Percentiles rank a stretch among this genome's conserved stretches.
These are phyloP conservation scores for Curvularia sp. DNA, from an alignment of 2,329 filamentous ascomycete species.

Conservation along the genomic window DNA sequence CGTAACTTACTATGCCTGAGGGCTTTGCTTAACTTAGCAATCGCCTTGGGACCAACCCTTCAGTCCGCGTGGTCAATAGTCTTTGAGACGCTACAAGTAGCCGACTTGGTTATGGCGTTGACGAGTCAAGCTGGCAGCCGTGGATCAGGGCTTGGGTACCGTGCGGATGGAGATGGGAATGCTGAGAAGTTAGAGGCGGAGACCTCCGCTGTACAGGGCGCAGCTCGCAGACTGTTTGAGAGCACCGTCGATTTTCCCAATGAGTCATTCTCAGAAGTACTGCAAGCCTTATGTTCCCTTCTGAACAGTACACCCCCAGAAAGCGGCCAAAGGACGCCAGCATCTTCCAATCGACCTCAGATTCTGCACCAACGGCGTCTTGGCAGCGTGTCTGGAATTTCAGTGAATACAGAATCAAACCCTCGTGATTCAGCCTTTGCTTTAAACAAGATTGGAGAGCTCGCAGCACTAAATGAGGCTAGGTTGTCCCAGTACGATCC, in stretches of 20 bases:
- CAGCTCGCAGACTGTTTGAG: conserved; percentile 84
- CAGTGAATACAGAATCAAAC: conserved; percentile 50
- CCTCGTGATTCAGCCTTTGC: conserved; percentile 57
- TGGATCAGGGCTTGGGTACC: conserved; percentile 23
- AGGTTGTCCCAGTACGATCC: conserved; percentile 73
- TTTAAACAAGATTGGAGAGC: conserved; percentile 56
- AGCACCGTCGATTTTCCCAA: conserved; percentile 92
- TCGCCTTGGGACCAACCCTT: conserved; percentile 88
- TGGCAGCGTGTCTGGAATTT: conserved; percentile 54
- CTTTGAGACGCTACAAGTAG: conserved; percentile 89
- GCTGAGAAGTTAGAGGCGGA: conserved; percentile 69
- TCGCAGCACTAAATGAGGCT: conserved; percentile 54
- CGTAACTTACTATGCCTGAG: conserved; percentile 89
- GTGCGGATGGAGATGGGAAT: conserved; percentile 33
- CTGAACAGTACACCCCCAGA: conserved; percentile 54
- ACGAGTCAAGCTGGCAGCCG: conserved; percentile 39
- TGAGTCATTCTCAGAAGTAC: conserved; percentile 76
- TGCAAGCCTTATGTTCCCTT: conserved; percentile 76
- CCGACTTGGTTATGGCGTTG: conserved; percentile 78
- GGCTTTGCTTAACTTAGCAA: conserved; percentile 92
- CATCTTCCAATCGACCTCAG: conserved; percentile 33
- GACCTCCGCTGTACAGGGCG: conserved; percentile 86
- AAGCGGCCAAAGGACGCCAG: conserved; percentile 36
- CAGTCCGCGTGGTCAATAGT: conserved; percentile 88
- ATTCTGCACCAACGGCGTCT: conserved; percentile 49